Percentiles rank a stretch among this genome's conserved stretches.
These are phyloP conservation scores for Aegilops bicornis DNA, from an alignment of 176 grass and related monocot genomes.

Conservation along the genomic window DNA sequence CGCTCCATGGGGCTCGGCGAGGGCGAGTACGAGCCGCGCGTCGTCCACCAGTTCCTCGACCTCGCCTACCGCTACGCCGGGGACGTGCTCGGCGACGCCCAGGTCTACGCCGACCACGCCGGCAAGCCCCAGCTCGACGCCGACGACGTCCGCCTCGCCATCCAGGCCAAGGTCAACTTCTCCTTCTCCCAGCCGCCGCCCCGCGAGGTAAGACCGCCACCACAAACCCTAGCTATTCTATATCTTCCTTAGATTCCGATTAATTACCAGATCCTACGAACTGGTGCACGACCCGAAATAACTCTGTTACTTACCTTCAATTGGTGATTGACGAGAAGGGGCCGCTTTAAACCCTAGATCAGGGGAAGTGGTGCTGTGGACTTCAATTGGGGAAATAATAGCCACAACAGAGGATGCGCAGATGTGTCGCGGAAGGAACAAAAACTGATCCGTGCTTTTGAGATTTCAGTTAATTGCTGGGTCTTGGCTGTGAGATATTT, in stretches of 20 bases:
- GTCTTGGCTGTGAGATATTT: not conserved
- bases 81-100: conserved; percentile 78
- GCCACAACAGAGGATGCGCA: not conserved
- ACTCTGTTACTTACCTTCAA: too few relatives aligned
- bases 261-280: too few relatives aligned
- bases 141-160: conserved; percentile 85
- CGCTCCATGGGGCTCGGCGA: conserved; percentile 92
- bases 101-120: conserved; percentile 90
- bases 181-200: conserved; percentile 98
- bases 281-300: too few relatives aligned
- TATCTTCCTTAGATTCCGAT: too few relatives aligned
- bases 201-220: conserved; percentile 60
- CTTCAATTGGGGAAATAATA: not conserved
- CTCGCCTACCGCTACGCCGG: conserved; percentile 89
- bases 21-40: conserved; percentile 87
- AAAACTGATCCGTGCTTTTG: not conserved
- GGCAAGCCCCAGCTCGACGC: conserved; percentile 79
- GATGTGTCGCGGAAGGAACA: not conserved
- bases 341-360: not conserved
- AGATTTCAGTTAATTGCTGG: conserved; percentile 1
- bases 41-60: conserved; percentile 95
- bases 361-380: not conserved
- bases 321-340: not conserved
- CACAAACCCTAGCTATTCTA: not conserved
- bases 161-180: conserved; percentile 96